phyloP scores from a whole-genome alignment of 805 yeast species.

The Spathaspora arborariae region DNA sequence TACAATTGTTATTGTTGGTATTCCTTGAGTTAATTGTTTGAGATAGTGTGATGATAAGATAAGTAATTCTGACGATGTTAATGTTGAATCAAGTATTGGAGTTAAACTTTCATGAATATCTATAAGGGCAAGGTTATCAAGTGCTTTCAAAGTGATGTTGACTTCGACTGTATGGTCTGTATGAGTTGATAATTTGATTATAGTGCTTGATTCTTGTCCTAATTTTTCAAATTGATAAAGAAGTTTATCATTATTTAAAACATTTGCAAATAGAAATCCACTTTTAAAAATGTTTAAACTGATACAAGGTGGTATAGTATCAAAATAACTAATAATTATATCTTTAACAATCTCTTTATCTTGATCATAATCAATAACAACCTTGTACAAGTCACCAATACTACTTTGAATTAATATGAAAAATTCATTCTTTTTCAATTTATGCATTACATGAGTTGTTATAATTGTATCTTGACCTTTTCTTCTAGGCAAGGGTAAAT shows the following conservation, averaged over 20 bases:
- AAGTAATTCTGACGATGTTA: slow-evolving; percentile 14
- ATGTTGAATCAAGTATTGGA: slow-evolving; percentile 41
- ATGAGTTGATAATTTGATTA: slow-evolving; percentile 8
- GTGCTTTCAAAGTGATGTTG: slow-evolving; percentile 19
- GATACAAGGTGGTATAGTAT: slow-evolving; percentile 60
- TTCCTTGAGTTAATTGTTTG: slow-evolving; percentile 51
- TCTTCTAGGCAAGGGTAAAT: slow-evolving; percentile 57
- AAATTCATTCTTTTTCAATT: slow-evolving; percentile 52
- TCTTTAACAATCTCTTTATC: slow-evolving; percentile 40
- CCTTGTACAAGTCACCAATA: slow-evolving; percentile 71
- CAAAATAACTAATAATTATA: slow-evolving; percentile 66
- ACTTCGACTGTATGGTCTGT: slow-evolving; percentile 2
- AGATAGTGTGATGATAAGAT: slow-evolving; percentile 39
- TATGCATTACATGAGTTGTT: slow-evolving; percentile 61
- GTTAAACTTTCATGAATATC: slow-evolving; percentile 47
- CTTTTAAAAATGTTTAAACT: slow-evolving; percentile 59
- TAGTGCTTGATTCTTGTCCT: slow-evolving; percentile 40
- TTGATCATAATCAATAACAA: slow-evolving; percentile 45
- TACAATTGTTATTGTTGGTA: slow-evolving; percentile 59
- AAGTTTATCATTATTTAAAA: slow-evolving; percentile 57
- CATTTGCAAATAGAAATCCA: slow-evolving; percentile 71
- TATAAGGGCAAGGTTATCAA: slow-evolving; percentile 58
- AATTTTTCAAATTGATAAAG: slow-evolving; percentile 77
- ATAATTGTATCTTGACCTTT: slow-evolving; percentile 28
- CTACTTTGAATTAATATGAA: slow-evolving; percentile 69